Evolutionary conservation across 2,329 filamentous ascomycete genomes (phyloP), one percentile per base, ranked within the genome.

Genomic region (Cucurbitaria berberidis): DNA sequence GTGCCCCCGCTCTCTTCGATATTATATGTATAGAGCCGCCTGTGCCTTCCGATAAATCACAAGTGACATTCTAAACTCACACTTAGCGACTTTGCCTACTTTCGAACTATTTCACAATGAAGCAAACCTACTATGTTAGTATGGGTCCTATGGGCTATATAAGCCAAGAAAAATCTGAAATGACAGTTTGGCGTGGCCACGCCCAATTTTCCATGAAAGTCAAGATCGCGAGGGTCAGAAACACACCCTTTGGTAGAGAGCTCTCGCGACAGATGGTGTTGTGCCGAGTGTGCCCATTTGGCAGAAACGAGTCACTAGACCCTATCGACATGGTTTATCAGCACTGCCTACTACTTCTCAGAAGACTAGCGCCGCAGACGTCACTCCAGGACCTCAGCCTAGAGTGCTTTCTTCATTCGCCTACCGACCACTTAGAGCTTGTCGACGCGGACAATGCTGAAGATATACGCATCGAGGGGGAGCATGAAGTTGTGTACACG

Each of bases 351-450:
- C 32, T 27, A n/a, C 18, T 30, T 8, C 21, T 55, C n/a, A 18
- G 45, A 38, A 16, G n/a, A 26, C 22, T 56, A 13, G 40, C 40
- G 5, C 49, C 45, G 32, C 27, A 45, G 15, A 42, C 36, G 22
- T 32, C 27, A 36, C 35, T 49, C 9, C 27, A 45, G 15, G 32
- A 53, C 40, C 45, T 53, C 18, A 45, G 30, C 30, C 27, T 53
- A n/a, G 41, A 53, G 24, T 16, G 21, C 5, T 49, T 53, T 42
- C 30, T 53, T 27, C 49, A 49, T 24, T 24, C 34, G n/a, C 41
- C 52, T 15, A 48, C 44, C 22, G 49, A 49, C 40, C 19, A 53
- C 26, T 18, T 56, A 21, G 24, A 49, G 32, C 29, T 56, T 32
- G 11, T 48, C 22, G 1, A 15, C 8, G 40, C 21, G 15, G n/a